These are phyloP conservation scores for Trypanosomatidae sp. DNA, from an alignment of 208 protist species.

Conservation along the genomic window DNA sequence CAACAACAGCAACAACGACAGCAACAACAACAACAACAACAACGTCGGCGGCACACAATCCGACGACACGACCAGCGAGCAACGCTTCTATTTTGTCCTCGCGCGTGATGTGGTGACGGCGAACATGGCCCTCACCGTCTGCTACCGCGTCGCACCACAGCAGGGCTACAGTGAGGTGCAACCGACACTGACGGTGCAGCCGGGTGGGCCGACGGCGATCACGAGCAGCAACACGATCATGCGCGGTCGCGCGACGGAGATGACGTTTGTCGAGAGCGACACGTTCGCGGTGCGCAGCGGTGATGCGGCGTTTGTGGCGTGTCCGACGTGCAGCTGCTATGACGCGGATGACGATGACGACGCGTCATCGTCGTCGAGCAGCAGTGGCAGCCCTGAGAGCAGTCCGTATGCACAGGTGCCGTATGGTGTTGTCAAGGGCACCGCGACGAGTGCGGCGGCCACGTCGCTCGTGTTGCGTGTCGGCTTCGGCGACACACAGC, in stretches of 20 bases:
- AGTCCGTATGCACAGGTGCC: slow-evolving; percentile 28
- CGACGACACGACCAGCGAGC: slow-evolving; percentile 8
- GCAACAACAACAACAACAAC: too few relatives aligned
- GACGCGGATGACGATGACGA: slow-evolving; percentile 9
- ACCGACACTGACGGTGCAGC: slow-evolving; percentile 21
- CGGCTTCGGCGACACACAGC: slow-evolving; percentile 25
- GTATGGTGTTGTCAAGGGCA: slow-evolving; percentile 38
- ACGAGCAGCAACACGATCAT: slow-evolving; percentile 74
- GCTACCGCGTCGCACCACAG: slow-evolving; percentile 42
- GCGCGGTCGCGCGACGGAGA: slow-evolving; percentile 46
- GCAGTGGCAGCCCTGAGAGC: too few relatives aligned
- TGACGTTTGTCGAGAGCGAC: slow-evolving; percentile 21
- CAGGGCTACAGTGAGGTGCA: slow-evolving; percentile 38
- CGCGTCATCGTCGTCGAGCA: too few relatives aligned
- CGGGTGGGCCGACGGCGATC: slow-evolving; percentile 36
- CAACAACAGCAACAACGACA: too few relatives aligned
- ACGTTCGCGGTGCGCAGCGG: slow-evolving; percentile 14
- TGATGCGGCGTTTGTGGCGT: slow-evolving; percentile 53
- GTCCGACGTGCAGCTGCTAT: slow-evolving; percentile 59
- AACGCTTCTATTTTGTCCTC: slow-evolving; percentile 18
- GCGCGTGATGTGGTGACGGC: slow-evolving; percentile 16
- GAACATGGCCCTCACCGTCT: slow-evolving; percentile 44
- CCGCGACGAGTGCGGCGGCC: slow-evolving; percentile 3
- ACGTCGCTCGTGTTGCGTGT: slow-evolving; percentile 32
- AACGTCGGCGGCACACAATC: background rate